Base-by-base conservation (phyloP, 2,329 filamentous ascomycete species). In the Trichophyton simii region DNA sequence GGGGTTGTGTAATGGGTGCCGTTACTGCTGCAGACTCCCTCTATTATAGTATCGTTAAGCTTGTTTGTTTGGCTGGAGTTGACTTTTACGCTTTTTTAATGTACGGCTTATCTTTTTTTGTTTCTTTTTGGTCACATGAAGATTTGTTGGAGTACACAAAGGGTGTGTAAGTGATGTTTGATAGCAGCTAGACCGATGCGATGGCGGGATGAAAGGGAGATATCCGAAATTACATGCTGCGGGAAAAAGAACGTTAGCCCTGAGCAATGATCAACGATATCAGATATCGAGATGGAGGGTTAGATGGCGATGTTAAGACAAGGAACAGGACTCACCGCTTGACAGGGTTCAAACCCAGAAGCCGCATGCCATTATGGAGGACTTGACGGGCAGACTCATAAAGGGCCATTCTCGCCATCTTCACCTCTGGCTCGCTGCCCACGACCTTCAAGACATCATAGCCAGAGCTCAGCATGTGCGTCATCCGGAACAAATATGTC, bases 401-500 rank as follows among this genome's bases (percentile, higher is more conserved):
- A 69, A 87, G 71, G 31, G 83, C 82, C 72, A 83, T 78, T 65
- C 85, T 76, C 8, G 84, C 83, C 69, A 80, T 76, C 71, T 81
- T 82, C 64, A 83, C 72, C 66, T 82, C 79, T 22, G 75, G 75
- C 66, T 85, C 83, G 57, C 79, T 81, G 57, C 82, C 81, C 57
- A 86, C 78, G 34, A 86, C 83, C 69, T 83, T 82, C 62, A 86
- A 74, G 62, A 82, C 79, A 67, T 86, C 83, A 71, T 86, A 86
- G 66, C 81, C 81, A 18, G 80, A 82, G 69, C 79, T 83, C 60
- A 86, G 72, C 65, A 79, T 76, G 71, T 86, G 83, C 15, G 82
- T 81, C 80, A 86, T 84, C 73, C 82, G 82, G 77, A 86, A 86
- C 52, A 88, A 73, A 68, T 87, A 88, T 1, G 79, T 83, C 31